Evolutionary conservation across 768 basidiomycete genomes (phyloP).

Genomic region (Auricularia heimuer): DNA sequence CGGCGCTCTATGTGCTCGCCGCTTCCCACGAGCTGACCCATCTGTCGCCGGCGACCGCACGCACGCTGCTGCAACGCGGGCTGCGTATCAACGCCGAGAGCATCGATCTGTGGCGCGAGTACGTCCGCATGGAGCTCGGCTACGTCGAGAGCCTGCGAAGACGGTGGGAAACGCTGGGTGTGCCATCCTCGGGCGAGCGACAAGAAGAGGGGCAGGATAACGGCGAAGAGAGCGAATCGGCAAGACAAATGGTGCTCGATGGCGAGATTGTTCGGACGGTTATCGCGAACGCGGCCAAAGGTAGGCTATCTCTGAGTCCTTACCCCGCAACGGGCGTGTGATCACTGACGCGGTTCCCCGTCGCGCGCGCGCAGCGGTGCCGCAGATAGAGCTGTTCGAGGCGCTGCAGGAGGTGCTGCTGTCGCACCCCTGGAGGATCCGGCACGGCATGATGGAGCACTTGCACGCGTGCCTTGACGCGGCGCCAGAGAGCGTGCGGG

Average conservation of each 20-base stretch:
- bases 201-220: constrained; percentile 21
- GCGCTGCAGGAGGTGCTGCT: constrained; percentile 34
- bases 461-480: constrained; percentile 32
- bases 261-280: constrained; percentile 75
- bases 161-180: constrained; percentile 74
- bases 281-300: constrained; percentile 64
- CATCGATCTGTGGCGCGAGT: constrained; percentile 77
- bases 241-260: constrained; percentile 58
- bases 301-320: constrained; percentile 23
- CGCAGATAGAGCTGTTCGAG: constrained; percentile 31
- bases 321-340: too few relatives aligned
- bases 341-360: background rate
- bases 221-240: constrained; percentile 30
- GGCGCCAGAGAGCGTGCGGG: constrained; percentile 19
- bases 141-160: constrained; percentile 73
- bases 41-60: constrained; percentile 66
- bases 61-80: constrained; percentile 76
- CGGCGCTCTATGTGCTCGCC: constrained; percentile 73
- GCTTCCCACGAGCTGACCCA: constrained; percentile 75
- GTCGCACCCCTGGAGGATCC: constrained; percentile 34
- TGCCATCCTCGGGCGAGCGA: constrained; percentile 21
- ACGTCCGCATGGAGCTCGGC: constrained; percentile 81
- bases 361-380: constrained; percentile 24
- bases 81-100: constrained; percentile 67
- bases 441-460: constrained; percentile 31